A percentile compares a stretch with the other conserved stretches of the same genome.
Conservation (phyloP, 495 filamentous ascomycete genomes). For the Aspergillus kassunensis region DNA sequence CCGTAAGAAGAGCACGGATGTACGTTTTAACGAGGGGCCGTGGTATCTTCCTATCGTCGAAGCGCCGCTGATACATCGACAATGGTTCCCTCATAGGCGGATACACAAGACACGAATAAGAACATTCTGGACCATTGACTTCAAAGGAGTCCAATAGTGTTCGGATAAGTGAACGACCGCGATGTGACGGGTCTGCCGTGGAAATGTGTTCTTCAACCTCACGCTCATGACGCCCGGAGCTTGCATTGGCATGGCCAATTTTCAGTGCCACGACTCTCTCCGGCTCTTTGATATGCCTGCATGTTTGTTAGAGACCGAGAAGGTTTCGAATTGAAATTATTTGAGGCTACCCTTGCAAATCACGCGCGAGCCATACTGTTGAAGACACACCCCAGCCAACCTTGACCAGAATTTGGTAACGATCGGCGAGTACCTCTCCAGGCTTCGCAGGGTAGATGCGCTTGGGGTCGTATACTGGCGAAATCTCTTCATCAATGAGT, state of each 20-base stretch:
- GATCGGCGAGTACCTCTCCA: constrained; percentile 37
- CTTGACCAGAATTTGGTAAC: constrained; percentile 39
- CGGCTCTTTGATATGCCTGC: constrained; percentile 30
- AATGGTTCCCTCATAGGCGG: constrained; percentile 35
- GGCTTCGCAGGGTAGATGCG: constrained; percentile 41
- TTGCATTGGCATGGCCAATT: constrained; percentile 25
- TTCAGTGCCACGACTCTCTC: constrained; percentile 41
- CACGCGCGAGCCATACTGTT: constrained; percentile 31
- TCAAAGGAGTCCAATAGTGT: constrained; percentile 28
- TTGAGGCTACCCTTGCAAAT: constrained; percentile 27
- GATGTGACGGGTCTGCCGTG: constrained; percentile 29
- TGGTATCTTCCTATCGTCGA: constrained; percentile 27
- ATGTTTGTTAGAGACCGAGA: constrained; percentile 26
- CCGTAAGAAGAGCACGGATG: constrained; percentile 36
- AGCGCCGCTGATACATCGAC: constrained; percentile 33
- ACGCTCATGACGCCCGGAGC: constrained; percentile 33
- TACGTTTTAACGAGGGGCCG: constrained; percentile 35
- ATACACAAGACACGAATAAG: constrained; percentile 37
- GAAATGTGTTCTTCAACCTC: constrained; percentile 29
- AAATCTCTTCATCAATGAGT: constrained; percentile 35
- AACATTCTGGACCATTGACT: constrained; percentile 24
- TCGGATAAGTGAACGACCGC: constrained; percentile 26
- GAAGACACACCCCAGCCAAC: no score
- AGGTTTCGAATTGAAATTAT: constrained; percentile 9
- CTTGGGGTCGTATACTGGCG: constrained; percentile 34